Percentiles rank a stretch among this genome's conserved stretches.
phyloP scores from a whole-genome alignment of 768 basidiomycete genomes.

The Fomitopsis pulvina region DNA sequence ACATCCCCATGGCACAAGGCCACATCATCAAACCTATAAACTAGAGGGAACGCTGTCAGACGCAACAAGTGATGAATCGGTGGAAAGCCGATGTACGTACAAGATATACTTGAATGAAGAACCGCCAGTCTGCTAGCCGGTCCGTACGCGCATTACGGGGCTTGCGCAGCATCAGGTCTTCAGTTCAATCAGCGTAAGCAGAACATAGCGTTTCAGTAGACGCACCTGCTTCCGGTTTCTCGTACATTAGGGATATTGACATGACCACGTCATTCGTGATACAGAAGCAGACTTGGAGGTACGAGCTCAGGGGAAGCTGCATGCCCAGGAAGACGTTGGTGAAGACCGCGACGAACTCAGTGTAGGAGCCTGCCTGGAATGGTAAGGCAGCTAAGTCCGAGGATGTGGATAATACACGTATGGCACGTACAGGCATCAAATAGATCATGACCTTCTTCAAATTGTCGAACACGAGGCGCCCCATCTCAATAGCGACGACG shows the following conservation, averaged over 20 bases:
- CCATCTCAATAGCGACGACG: constrained; percentile 57
- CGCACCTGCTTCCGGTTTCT: constrained; percentile 53
- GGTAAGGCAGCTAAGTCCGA: neutral
- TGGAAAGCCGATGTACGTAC: constrained; percentile 38
- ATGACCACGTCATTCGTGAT: constrained; percentile 51
- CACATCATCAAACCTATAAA: constrained; percentile 41
- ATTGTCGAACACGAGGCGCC: constrained; percentile 60
- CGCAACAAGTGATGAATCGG: constrained; percentile 40
- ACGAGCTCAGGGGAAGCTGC: constrained; percentile 49
- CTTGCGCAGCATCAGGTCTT: constrained; percentile 39
- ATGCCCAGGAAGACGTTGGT: constrained; percentile 52
- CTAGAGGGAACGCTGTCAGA: constrained; percentile 39
- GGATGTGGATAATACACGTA: constrained; percentile 25
- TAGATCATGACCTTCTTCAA: constrained; percentile 51
- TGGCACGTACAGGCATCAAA: constrained; percentile 50
- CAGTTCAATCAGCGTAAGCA: constrained; percentile 24
- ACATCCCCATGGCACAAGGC: constrained; percentile 39
- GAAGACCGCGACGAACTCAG: constrained; percentile 52
- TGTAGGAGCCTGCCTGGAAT: constrained; percentile 47
- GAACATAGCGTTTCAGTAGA: constrained; percentile 34
- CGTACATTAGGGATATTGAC: constrained; percentile 48
- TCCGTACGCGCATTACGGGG: constrained; percentile 53
- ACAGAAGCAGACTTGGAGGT: constrained; percentile 50
- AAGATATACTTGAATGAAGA: constrained; percentile 51
- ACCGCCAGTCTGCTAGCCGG: constrained; percentile 43